Base-by-base conservation (phyloP, 2,329 filamentous ascomycete species). In the Aphanocladium album region DNA sequence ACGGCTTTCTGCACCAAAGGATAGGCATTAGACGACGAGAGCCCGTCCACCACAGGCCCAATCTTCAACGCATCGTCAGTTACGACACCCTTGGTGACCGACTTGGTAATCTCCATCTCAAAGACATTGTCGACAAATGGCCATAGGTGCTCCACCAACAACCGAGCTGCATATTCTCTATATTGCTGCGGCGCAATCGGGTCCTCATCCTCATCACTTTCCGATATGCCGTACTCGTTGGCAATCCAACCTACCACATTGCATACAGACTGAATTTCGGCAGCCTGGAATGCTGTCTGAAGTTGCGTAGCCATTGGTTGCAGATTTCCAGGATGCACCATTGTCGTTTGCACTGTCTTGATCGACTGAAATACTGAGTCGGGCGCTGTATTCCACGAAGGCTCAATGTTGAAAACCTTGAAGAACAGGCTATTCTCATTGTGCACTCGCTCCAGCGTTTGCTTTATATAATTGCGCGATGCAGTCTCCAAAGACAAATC, bases 141-240 rank as follows among this genome's bases (percentile, higher is more conserved):
- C 83, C 83, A 86, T 2, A 86, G 70, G 52, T 85, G 78, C 60
- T 86, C 82, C 11, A 79, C 78, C 14, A 86, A 75, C 23, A 86
- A 71, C 43, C 82, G 76, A 2, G 80, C 83, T 0, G 83, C 80
- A 52, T 85, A 77, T 62, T 84, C 82, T 50, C 83, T 77, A 65
- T 81, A 82, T 67, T 84, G 82, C 33, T 77, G 70, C 2, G 78
- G 75, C 57, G 83, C 83, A 1, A 77, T 76, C 0, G 82, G 79
- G 51, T 84, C 81, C 21, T 84, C 82, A 3, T 60, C 57, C 35
- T 85, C 82, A n/a, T 85, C 82, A 58, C 79, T 78, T 51, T 86
- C 83, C 3, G 80, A 67, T 25, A 82, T 69, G 12, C 84, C 74
- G 60, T 85, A 86, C 68, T 86, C 83, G 65, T 81, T 81, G 6